These are phyloP conservation scores for Davidsoniella virescens DNA, from an alignment of 2,329 filamentous ascomycete genomes.

Conservation along the genomic window DNA sequence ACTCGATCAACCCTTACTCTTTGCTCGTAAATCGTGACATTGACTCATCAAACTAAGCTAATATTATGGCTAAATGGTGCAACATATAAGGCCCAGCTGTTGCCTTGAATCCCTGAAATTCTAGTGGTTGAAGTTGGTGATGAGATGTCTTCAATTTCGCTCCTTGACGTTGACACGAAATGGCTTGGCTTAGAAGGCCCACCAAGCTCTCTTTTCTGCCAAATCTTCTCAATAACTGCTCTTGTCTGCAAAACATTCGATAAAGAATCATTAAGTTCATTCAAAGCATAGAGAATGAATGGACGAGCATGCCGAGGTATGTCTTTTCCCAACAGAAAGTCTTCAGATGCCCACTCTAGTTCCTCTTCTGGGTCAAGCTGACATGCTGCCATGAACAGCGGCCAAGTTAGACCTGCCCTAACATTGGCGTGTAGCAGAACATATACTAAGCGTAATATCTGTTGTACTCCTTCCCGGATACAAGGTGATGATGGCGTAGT, in stretches of 20 bases:
- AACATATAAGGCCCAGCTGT: slow-evolving; percentile 27
- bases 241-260: slow-evolving; percentile 25
- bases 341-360: slow-evolving; percentile 17
- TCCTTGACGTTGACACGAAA: no score
- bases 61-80: slow-evolving; percentile 26
- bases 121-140: slow-evolving; percentile 7
- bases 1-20: no score
- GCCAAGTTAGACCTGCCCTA: slow-evolving; percentile 24
- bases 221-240: slow-evolving; percentile 28
- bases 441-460: slow-evolving; percentile 21
- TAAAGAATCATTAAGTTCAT: slow-evolving; percentile 23
- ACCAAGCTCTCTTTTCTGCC: slow-evolving; percentile 24
- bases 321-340: slow-evolving; percentile 8
- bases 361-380: slow-evolving; percentile 24
- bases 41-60: slow-evolving; percentile 22
- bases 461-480: slow-evolving; percentile 16
- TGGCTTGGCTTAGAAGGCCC: slow-evolving; percentile 5
- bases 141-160: not conserved
- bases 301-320: slow-evolving; percentile 20
- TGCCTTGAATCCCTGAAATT: slow-evolving; percentile 10
- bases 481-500: slow-evolving; percentile 22
- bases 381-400: slow-evolving; percentile 26
- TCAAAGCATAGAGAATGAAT: slow-evolving; percentile 23
- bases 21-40: no score
- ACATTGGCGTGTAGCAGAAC: slow-evolving; percentile 20